These are phyloP conservation scores for Diaporthe caulivora DNA, from an alignment of 2,329 filamentous ascomycete species.

Conservation along the genomic window DNA sequence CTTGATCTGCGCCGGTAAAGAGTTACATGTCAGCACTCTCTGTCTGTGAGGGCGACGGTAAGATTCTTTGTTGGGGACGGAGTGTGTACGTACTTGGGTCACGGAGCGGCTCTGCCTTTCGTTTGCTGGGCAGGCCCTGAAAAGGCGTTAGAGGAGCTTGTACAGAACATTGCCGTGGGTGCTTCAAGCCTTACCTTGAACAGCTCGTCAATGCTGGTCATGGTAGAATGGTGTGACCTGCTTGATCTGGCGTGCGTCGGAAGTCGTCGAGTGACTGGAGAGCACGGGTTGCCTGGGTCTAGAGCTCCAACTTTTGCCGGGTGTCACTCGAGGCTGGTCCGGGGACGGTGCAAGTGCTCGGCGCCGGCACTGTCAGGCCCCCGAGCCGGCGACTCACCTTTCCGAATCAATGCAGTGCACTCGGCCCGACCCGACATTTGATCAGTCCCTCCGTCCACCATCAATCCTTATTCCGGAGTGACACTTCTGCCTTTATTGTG, in stretches of 20 bases:
- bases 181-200: constrained; percentile 61
- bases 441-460: neutral
- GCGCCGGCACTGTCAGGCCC: neutral
- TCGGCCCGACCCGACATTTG: neutral
- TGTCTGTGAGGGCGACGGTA: too few relatives aligned
- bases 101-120: constrained; percentile 71
- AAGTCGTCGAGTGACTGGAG: neutral
- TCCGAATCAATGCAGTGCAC: neutral
- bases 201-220: constrained; percentile 71
- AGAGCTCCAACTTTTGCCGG: constrained; percentile 32
- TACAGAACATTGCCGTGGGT: neutral
- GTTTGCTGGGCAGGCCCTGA: constrained; percentile 66
- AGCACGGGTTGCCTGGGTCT: neutral
- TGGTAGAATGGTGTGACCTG: constrained; percentile 45
- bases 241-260: neutral
- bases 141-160: constrained; percentile 27
- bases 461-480: neutral
- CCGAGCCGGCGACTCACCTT: neutral
- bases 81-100: constrained; percentile 69
- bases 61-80: constrained; percentile 5
- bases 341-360: neutral
- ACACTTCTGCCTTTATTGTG: neutral
- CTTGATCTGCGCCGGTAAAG: constrained; percentile 59
- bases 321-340: neutral
- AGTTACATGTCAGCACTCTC: neutral